Base-by-base conservation (phyloP, 2,329 filamentous ascomycete genomes). In the Ceratocystis albifundus region DNA sequence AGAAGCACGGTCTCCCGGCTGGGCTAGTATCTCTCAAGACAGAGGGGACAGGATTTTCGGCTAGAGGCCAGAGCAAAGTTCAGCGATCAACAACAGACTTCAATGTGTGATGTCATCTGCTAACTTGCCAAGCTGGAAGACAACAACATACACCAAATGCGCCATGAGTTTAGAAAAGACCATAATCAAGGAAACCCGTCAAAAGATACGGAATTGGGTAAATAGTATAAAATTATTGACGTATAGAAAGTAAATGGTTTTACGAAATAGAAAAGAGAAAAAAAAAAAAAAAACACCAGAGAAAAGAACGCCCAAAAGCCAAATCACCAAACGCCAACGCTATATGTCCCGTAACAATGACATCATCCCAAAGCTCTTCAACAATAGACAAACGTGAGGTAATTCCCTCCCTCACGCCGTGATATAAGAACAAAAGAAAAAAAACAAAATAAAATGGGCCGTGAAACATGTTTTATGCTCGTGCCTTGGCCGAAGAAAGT, bases 1-100 rank as follows among this genome's bases (percentile, higher is more conserved):
- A 75, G 61, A 76, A 77, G 65, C 75, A 80, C 71, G 73, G 70
- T 70, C 53, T 65, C 45, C 84, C 80, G 68, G 84, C 86, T 0
- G 92, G 92, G 0, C 73, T 96, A 44, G 86, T 96, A 2, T 84
- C 88, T 72, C 82, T 97, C 62, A 86, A 84, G 70, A 89, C 87
- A 45, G 93, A 96, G 71, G 93, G 93, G 0, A 97, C 93, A 0
- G 93, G 93, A 0, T 97, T 96, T 75, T 92, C 93, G 3, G 88
- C 90, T 3, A 87, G 88, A n/a, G 93, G 94, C 2, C 83, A 84
- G 64, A 96, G 88, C 72, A 83, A 89, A 71, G 90, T 95, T 17
- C 88, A 88, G 76, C 94, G 87, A 74, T 77, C 82, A 2, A 88
- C 88, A 0, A 85, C 95, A 20, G 87, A 87, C 96, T 96, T 74